phyloP scores from a whole-genome alignment of 441 rosid species.

The Hura crepitans region DNA sequence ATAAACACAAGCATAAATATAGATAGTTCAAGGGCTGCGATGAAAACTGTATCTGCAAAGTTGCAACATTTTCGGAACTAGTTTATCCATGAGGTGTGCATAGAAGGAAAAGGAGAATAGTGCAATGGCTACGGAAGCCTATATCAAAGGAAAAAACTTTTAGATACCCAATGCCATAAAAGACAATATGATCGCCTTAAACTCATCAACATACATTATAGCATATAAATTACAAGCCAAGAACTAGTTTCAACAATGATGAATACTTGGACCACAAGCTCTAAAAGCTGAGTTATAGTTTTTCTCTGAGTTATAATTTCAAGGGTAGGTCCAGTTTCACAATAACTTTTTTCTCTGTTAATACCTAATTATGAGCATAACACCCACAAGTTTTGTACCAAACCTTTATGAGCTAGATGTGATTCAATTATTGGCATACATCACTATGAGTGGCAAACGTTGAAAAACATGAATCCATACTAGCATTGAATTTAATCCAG shows the following conservation, averaged over 20 bases:
- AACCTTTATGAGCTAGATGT: background rate
- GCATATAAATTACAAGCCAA: constrained; percentile 11
- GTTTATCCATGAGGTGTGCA: too few species aligned
- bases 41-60: background rate
- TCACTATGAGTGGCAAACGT: constrained; percentile 13
- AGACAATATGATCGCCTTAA: background rate
- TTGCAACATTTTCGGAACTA: too few species aligned
- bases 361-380: constrained; percentile 22
- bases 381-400: constrained; percentile 3
- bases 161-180: background rate
- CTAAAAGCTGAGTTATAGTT: constrained; percentile 21
- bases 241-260: constrained; percentile 27
- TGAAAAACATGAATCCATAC: constrained; percentile 14
- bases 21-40: background rate
- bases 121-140: background rate
- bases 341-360: constrained; percentile 30
- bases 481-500: background rate
- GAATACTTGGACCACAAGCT: constrained; percentile 34
- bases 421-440: constrained; percentile 8
- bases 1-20: background rate
- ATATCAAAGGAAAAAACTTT: background rate
- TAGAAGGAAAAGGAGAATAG: too few species aligned
- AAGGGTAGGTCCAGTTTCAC: constrained; percentile 41
- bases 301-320: constrained; percentile 30
- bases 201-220: background rate